Base-by-base conservation (phyloP, 768 basidiomycete genomes). In the Xerocomus potaroensis region DNA sequence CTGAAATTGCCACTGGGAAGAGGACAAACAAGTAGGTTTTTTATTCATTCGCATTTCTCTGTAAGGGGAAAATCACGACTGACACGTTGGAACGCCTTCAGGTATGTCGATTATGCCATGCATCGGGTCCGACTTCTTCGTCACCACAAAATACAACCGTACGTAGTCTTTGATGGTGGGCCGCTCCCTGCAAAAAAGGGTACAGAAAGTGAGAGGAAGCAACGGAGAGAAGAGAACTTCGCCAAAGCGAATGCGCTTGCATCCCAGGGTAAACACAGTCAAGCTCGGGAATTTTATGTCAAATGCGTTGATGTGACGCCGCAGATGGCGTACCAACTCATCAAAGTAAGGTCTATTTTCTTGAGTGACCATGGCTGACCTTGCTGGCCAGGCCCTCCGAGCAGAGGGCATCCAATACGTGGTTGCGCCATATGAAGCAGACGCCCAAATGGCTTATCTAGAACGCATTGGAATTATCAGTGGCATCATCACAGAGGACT, bases 391-490 rank as follows among this genome's bases (percentile, higher is more conserved):
- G 94, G 94, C 89, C 10, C 73, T 99, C 26, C 78, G 78, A 39
- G 88, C 86, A 10, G 94, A 96, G 60, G 68, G 71, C 15, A 78
- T 98, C 8, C 63, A 77, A 16, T 96, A 95, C 61, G 72, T 98
- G 31, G 96, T 98, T 15, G 95, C 96, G 4, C 96, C 96, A 0
- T 99, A 98, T 65, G 96, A 99, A 73, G 96, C 96, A 1, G 96
- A 99, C 60, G 92, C 96, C 1, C 96, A 99, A 65, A 78, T 99
- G 47, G 87, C 91, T 36, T 97, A 87, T 67, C 78, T 99, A 35
- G 96, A 98, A 61, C 80, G 79, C 40, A 65, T 72, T 34, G 91
- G 91, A 15, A 58, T 88, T 27, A 89, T 92, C 32, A 86, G 94
- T 62, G 96, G 84, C 3, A 85, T 99, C 64, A 78, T 99, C 55